Conservation (phyloP, 805 yeast species). For the Candida nonsorbophila region DNA sequence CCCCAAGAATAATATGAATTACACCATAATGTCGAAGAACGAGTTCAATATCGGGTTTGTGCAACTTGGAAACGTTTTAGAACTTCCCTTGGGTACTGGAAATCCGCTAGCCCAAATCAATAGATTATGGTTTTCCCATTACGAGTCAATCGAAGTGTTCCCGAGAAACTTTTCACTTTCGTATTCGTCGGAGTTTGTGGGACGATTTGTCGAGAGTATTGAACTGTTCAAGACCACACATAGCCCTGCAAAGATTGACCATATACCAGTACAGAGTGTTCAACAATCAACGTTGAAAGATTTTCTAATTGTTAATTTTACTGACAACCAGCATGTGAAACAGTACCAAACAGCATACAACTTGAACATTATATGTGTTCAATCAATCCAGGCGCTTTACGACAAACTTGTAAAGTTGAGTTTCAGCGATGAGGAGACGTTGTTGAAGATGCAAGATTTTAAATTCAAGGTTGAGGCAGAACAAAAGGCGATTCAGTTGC, state of each 20-base stretch:
- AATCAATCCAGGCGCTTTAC: constrained; percentile 5
- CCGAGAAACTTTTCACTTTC: constrained; percentile 7
- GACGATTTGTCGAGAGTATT: constrained; percentile 10
- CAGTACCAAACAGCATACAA: constrained; percentile 16
- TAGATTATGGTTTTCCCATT: constrained; percentile 15
- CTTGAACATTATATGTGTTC: constrained; percentile 15
- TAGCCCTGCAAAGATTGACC: too few relatives aligned
- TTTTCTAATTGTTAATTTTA: constrained; percentile 12
- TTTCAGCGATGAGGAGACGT: neutral
- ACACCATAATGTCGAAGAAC: constrained; percentile 18
- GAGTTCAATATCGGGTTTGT: constrained; percentile 21
- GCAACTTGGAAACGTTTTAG: constrained; percentile 7
- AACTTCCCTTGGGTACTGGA: constrained; percentile 15
- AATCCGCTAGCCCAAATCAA: constrained; percentile 3
- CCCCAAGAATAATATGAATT: constrained; percentile 22
- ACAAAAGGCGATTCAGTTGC: constrained; percentile 12
- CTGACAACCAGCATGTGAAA: constrained; percentile 11
- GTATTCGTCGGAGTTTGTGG: constrained; percentile 3
- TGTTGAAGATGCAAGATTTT: neutral
- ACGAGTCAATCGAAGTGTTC: constrained; percentile 14
- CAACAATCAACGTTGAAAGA: too few relatives aligned
- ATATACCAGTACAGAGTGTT: too few relatives aligned
- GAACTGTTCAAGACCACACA: too few relatives aligned
- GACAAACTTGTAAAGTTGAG: constrained; percentile 2
- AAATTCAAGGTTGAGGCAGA: constrained; percentile 8